Conservation (phyloP, 768 basidiomycete species). For the Leccinellum luteum region DNA sequence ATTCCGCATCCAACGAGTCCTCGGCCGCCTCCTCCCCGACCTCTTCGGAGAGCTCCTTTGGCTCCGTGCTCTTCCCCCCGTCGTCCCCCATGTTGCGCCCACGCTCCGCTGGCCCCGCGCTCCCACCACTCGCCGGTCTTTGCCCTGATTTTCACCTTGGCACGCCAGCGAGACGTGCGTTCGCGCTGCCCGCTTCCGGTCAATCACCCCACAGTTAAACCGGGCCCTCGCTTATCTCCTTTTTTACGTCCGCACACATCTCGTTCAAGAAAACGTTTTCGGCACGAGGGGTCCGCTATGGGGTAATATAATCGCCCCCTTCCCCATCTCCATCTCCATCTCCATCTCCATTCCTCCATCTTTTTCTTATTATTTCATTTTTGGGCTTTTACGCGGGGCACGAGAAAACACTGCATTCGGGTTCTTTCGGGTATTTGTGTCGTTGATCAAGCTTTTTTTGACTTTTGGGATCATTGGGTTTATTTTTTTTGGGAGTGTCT, state of each 20-base stretch:
- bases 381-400: conserved; percentile 16
- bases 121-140: neutral
- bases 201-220: conserved; percentile 15
- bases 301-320: neutral
- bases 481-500: neutral
- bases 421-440: conserved; percentile 1
- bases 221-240: conserved; percentile 5
- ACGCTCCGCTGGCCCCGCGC: conserved; percentile 17
- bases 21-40: conserved; percentile 19
- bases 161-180: neutral
- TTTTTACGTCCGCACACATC: conserved; percentile 23
- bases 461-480: conserved; percentile 6
- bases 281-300: conserved; percentile 18
- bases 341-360: too few species aligned
- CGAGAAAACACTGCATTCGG: conserved; percentile 4
- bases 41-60: conserved; percentile 19
- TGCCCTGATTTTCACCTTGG: neutral
- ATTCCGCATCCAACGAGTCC: neutral
- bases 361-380: conserved; percentile 3
- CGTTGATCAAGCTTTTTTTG: neutral
- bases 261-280: conserved; percentile 20
- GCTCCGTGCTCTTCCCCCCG: conserved; percentile 10
- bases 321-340: neutral
- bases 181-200: conserved; percentile 4
- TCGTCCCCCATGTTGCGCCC: conserved; percentile 22